Conservation (phyloP, 2,329 filamentous ascomycete species). For the Didymella sp. region DNA sequence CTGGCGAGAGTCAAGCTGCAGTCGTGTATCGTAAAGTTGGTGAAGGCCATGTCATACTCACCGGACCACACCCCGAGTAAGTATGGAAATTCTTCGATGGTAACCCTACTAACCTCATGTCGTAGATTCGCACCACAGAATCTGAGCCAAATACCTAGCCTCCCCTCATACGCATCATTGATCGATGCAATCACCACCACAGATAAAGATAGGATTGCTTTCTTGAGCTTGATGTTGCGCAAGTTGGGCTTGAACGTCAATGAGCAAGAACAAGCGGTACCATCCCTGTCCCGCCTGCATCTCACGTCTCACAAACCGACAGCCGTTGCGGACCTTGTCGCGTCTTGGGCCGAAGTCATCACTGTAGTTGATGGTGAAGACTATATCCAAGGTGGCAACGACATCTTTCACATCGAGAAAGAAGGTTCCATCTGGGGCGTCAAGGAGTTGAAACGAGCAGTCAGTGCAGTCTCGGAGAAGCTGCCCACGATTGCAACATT, state of each 20-base stretch:
- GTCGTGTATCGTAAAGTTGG: conserved; percentile 84
- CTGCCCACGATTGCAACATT: conserved; percentile 34
- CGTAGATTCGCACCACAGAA: conserved; percentile 81
- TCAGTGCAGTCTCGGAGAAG: conserved; percentile 40
- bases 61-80: conserved; percentile 91
- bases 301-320: conserved; percentile 72
- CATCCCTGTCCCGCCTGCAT: conserved; percentile 82
- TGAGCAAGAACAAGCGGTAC: conserved; percentile 71
- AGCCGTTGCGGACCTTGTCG: conserved; percentile 72
- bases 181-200: conserved; percentile 72
- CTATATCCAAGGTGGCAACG: conserved; percentile 79
- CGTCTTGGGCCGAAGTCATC: conserved; percentile 71
- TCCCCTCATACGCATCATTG: conserved; percentile 73
- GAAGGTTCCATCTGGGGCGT: conserved; percentile 58
- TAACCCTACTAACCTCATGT: conserved; percentile 16
- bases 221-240: conserved; percentile 78
- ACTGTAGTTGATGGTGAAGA: conserved; percentile 69
- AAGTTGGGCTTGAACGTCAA: conserved; percentile 85
- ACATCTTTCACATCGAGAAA: conserved; percentile 80
- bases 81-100: conserved; percentile 28
- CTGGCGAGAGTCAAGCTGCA: conserved; percentile 76
- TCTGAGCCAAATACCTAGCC: conserved; percentile 69
- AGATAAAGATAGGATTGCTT: conserved; percentile 73
- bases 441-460: conserved; percentile 43
- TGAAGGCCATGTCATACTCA: conserved; percentile 78